Evolutionary conservation across 2,329 filamentous ascomycete genomes (phyloP), one percentile per base, ranked within the genome.

Genomic region (Trichophaea hybrida): DNA sequence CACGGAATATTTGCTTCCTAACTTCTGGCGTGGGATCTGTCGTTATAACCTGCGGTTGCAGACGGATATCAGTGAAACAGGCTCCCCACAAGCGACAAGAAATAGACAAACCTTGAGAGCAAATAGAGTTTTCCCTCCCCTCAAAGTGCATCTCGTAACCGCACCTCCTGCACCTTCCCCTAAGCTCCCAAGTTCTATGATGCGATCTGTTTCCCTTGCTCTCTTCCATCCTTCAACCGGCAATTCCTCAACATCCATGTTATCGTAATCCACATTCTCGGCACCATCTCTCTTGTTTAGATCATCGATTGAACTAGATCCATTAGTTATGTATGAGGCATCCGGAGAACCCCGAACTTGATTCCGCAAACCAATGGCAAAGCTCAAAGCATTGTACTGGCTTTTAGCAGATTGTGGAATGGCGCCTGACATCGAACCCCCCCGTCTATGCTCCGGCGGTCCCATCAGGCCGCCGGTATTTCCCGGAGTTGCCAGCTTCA

Each of bases 21-120:
- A 97, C 88, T 71, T 96, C 91, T 10, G 93, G 91, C 68, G 98
- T 93, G 1, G 93, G 93, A 71, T 97, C 94, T 37, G 93, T 96
- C 2, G 93, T 98, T 71, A 98, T 98, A 70, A 98, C 86, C 91
- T 59, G 12, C 55, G 2, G 31, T 5, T 6, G 44, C 31, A 55
- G 34, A 13, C 37, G 48, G 24, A 58, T 13, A 31, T 33, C 56
- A 58, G 24, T 17, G 12, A 24, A 24, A 24, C 34, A 6, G 50
- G 15, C 43, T 48, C 38, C 31, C n/a, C 43, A 54, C 37, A 51
- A 51, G 32, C 32, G n/a, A 17, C 43, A 38, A 31, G 15, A 8
- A 33, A 24, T 44, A 13, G 17, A 33, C 8, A 15, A 38, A 94
- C 91, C 83, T 98, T 98, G 57, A 98, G 75, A 6, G 93, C 93